phyloP scores from a whole-genome alignment of 1,284 basidiomycete genomes.

The Amylostereum chailletii region DNA sequence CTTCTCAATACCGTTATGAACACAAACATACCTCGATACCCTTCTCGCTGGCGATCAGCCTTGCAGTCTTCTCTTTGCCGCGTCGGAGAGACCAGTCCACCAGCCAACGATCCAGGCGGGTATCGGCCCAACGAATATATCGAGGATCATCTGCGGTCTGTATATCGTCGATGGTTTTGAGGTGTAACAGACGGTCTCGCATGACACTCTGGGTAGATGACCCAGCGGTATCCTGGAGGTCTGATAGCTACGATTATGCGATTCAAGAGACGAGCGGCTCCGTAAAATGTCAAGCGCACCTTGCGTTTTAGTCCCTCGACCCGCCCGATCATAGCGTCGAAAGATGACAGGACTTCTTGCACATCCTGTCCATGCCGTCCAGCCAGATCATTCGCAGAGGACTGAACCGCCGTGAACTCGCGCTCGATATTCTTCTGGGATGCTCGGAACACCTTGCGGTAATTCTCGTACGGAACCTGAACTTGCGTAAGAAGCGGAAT shows the following conservation, averaged over 20 bases:
- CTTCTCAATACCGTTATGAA: neutral
- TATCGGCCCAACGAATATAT: constrained; percentile 71
- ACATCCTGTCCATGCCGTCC: constrained; percentile 31
- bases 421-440: constrained; percentile 76
- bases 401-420: constrained; percentile 58
- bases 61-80: constrained; percentile 64
- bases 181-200: constrained; percentile 63
- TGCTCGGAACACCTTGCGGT: constrained; percentile 75
- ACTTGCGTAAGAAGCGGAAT: neutral
- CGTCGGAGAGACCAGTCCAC: constrained; percentile 85
- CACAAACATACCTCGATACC: constrained; percentile 55
- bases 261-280: constrained; percentile 1
- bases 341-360: constrained; percentile 47
- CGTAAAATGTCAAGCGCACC: constrained; percentile 30
- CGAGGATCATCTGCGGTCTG: constrained; percentile 43
- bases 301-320: constrained; percentile 77
- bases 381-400: constrained; percentile 44
- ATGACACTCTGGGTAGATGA: constrained; percentile 64
- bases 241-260: constrained; percentile 42
- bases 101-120: constrained; percentile 81
- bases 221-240: constrained; percentile 58
- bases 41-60: constrained; percentile 59
- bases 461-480: constrained; percentile 81
- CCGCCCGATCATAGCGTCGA: constrained; percentile 71
- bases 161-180: constrained; percentile 51